Evolutionary conservation across 2,329 filamentous ascomycete species (phyloP).

Genomic region (Aspergillus flavus): DNA sequence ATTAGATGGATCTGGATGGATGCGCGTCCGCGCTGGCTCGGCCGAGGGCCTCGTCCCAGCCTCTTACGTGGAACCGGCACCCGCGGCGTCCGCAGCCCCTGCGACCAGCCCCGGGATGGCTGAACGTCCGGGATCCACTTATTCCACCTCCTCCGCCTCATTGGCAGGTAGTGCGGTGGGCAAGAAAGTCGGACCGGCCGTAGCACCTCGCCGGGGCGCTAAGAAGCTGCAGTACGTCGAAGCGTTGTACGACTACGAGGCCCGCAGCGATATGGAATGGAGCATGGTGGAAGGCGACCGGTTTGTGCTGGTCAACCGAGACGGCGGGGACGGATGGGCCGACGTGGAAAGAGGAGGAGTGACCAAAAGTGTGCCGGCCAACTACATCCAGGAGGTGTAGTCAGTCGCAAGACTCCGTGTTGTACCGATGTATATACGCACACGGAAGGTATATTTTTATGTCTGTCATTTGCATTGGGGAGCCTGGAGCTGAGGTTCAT

Average conservation of each 20-base stretch:
- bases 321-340: constrained; percentile 92
- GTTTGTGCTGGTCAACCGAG: constrained; percentile 85
- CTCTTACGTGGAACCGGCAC: constrained; percentile 74
- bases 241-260: constrained; percentile 88
- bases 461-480: constrained; percentile 3
- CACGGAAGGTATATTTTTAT: not conserved
- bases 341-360: constrained; percentile 91
- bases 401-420: not conserved
- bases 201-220: constrained; percentile 85
- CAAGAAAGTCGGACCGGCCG: constrained; percentile 80
- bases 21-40: constrained; percentile 72
- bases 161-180: constrained; percentile 54
- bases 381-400: constrained; percentile 79
- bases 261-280: constrained; percentile 83
- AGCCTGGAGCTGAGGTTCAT: not conserved
- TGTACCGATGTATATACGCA: not conserved
- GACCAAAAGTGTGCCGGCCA: constrained; percentile 88
- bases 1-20: constrained; percentile 87
- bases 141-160: constrained; percentile 76
- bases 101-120: constrained; percentile 35
- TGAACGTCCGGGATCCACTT: constrained; percentile 70
- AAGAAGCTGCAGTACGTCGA: constrained; percentile 95
- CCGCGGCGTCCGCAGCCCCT: constrained; percentile 48
- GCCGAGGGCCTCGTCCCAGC: constrained; percentile 86
- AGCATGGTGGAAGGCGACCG: constrained; percentile 88